A percentile compares a stretch with the other conserved stretches of the same genome.
phyloP scores from a whole-genome alignment of 169 alveolate genomes.

The Eimeria tenella region DNA sequence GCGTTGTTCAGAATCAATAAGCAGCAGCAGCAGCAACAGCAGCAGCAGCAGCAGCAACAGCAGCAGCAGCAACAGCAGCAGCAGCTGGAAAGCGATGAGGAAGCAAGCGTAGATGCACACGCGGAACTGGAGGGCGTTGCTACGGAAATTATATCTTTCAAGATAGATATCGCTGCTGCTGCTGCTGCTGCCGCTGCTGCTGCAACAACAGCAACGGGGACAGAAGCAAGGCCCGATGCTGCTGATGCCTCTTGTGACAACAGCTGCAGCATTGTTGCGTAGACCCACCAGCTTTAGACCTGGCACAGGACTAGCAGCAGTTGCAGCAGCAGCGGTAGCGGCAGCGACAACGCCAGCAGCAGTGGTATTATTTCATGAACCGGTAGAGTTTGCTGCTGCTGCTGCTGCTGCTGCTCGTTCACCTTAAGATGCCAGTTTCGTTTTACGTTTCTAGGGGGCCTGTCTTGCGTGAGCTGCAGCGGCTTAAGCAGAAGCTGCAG shows the following conservation, averaged over 20 bases:
- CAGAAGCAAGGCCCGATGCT: neutral
- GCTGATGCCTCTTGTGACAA: neutral
- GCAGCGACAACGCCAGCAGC: neutral
- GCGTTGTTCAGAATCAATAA: slow-evolving; percentile 22
- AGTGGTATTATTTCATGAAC: neutral
- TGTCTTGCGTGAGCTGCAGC: neutral
- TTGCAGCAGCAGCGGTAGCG: slow-evolving; percentile 2
- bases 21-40: slow-evolving; percentile 45
- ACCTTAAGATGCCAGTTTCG: neutral
- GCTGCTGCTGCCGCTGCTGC: slow-evolving; percentile 17
- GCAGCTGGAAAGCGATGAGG: slow-evolving; percentile 16
- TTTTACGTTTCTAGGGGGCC: too few relatives aligned
- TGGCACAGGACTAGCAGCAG: neutral
- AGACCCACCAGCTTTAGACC: neutral
- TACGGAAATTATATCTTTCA: slow-evolving; percentile 46
- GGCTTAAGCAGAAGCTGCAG: neutral
- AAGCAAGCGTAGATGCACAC: neutral
- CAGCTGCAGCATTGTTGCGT: neutral
- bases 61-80: slow-evolving; percentile 35
- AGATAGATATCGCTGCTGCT: slow-evolving; percentile 8
- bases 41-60: slow-evolving; percentile 19
- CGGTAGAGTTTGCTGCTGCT: neutral
- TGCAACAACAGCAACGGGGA: slow-evolving; percentile 11
- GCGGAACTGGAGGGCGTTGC: slow-evolving; percentile 48
- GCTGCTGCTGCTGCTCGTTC: neutral